Base-by-base conservation (phyloP, 352 stramenopile species). In the Globisporangium cylindrosporum region DNA sequence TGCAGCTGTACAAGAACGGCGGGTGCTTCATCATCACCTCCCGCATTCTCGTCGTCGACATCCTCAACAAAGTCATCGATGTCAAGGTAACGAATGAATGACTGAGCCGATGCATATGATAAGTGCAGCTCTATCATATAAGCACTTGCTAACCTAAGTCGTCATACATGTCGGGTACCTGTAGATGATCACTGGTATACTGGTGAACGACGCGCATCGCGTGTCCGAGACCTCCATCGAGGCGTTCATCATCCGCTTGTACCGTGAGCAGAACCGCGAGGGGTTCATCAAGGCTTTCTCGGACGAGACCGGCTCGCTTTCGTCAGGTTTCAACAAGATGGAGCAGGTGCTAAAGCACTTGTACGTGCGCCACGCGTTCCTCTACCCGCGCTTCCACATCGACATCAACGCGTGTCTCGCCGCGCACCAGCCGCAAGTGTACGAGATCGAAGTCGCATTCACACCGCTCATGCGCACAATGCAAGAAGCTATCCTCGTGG, bases 231-330 rank as follows among this genome's bases (percentile, higher is more conserved):
- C 92, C 7, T 99, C 93, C 9, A 98, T 97, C 14, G 96, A 99
- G 67, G 97, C 96, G 6, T 99, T 99, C 76, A 99, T 99, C 71
- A 73, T 99, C 27, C 79, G 96, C 22, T 86, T 99, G 36, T 99
- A 97, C 77, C 88, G 92, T 43, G 86, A 95, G 68, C 73, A 77
- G 24, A 97, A 96, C 75, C 79, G 79, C 20, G 74, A 84, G 15
- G 97, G 97, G 27, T 99, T 99, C 70, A 88, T 99, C 73, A 99
- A 99, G 79, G 97, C 88, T 3, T 99, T 99, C 77, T 97, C 90
- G 7, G 96, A 99, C 74, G 84, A 98, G 62, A 87, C 96, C 46
- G 86, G 95, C 38, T 68, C 80, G 10, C 80, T 99, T n/a, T 75
- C 95, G 0, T 77, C 78, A 0, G 96, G 96, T 2, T 99, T 99